Evolutionary conservation across 2,329 filamentous ascomycete genomes (phyloP), one percentile per base, ranked within the genome.

Genomic region (Calonectria fujianensis): DNA sequence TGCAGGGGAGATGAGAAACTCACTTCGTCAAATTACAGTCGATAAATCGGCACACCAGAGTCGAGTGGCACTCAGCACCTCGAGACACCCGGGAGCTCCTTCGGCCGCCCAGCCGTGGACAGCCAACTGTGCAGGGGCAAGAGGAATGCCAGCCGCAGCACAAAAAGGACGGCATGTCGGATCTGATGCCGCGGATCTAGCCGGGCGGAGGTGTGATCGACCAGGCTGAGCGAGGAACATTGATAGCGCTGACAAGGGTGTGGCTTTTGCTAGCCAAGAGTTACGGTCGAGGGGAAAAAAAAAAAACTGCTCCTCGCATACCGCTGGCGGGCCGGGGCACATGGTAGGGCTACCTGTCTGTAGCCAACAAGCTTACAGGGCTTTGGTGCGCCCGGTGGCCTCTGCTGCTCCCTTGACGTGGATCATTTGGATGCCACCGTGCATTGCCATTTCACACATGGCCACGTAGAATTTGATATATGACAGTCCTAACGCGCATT

Each of bases 151-250:
- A 63, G 65, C 39, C 29, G 64, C 69, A 66, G 64, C 52, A 9
- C 69, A 57, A 37, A 50, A 51, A 45, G 57, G 65, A 65, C 61
- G 59, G 72, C 59, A 72, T 74, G 57, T 74, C 70, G 66, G 73
- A 75, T 79, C 70, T 71, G 70, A 76, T 64, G 64, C 66, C 69
- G 52, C 75, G 74, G 77, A 80, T 80, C 78, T 80, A 80, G 75
- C 79, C 78, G 77, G 61, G 41, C 71, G 71, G 67, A 70, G 75
- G 69, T 71, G 74, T 79, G 76, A 80, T 79, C 71, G 74, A 54
- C 65, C 70, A 75, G 70, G 74, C 65, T 80, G 75, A 75, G 35
- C 68, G 74, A 69, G 66, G 70, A 71, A 68, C 57, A 63, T 51
- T 72, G 61, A 74, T 77, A 70, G 57, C 57, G 79, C 52, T 64